Base-by-base conservation (phyloP, 768 basidiomycete species). In the Dacryopinax spathularia region DNA sequence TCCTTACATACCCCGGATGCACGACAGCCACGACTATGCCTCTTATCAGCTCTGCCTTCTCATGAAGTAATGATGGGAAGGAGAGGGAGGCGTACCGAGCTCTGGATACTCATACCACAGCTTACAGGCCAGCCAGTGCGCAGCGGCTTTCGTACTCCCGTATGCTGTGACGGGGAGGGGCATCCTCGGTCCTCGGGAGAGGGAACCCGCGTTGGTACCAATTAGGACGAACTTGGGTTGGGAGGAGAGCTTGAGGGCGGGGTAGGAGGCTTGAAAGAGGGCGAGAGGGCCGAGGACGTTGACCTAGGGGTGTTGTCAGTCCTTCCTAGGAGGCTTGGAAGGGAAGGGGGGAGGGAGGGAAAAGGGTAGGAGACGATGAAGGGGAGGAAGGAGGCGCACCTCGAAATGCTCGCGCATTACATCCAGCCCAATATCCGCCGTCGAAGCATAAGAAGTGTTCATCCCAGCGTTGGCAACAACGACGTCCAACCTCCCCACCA, bases 381-480 rank as follows among this genome's bases (percentile, higher is more conserved):
- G 18, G 35, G 18, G 10, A 36, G 35, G 35, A 36, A 36, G 10
- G 10, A 36, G 18, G 18, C 39, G 18, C 22, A 18, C 39, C 39
- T 41, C 60, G 34, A 61, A 63, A 36, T 63, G 64, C 1, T 34
- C 18, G 13, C 5, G 7, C 31, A 63, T 15, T 1, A 7, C 34
- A 0, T 20, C 56, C 33, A 43, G 12, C 25, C 25, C 12, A 12
- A 20, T 20, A 2, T 34, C 1, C 59, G 4, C 25, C 18, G 48
- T 27, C 20, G 41, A 59, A 15, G 2, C 15, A 20, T 33, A n/a
- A 9, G 20, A 27, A 3, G 43, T 18, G 18, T 18, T 3, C 33
- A 69, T 65, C 2, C 69, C 69, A 1, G 69, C 69, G 60, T 70
- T 70, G 29, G 69, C 68, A 27, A 70, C 63, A 33, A 70, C 41